Conservation (phyloP, 257 asterid species). For the Schizonepeta tenuifolia region DNA sequence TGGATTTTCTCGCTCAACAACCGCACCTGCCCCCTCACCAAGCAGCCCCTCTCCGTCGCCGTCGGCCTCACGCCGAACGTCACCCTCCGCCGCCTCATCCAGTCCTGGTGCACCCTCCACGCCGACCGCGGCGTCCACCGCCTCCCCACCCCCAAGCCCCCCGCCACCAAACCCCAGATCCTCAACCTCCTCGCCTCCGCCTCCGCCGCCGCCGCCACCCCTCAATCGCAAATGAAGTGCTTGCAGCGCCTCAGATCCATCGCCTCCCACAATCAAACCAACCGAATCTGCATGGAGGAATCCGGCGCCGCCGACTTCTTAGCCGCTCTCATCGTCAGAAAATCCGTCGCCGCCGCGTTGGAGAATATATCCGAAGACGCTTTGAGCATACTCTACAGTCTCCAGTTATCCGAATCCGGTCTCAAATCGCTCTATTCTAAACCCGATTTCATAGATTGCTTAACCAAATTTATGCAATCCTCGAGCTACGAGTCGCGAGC, state of each 20-base stretch:
- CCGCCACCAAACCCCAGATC: constrained; percentile 56
- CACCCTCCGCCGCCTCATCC: constrained; percentile 80
- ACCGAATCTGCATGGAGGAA: constrained; percentile 59
- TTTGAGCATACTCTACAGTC: constrained; percentile 54
- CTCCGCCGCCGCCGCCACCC: constrained; percentile 32
- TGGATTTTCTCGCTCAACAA: constrained; percentile 64
- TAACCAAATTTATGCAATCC: constrained; percentile 50
- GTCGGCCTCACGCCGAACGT: constrained; percentile 68
- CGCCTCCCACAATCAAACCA: constrained; percentile 64
- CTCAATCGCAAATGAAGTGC: constrained; percentile 44
- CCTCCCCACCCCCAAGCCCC: constrained; percentile 83
- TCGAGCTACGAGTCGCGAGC: constrained; percentile 69
- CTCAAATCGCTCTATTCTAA: constrained; percentile 40
- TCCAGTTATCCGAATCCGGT: constrained; percentile 61
- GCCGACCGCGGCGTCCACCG: constrained; percentile 60
- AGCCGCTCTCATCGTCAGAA: constrained; percentile 51
- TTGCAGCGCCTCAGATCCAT: constrained; percentile 58
- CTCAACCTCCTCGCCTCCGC: constrained; percentile 48
- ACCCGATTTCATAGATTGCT: constrained; percentile 46
- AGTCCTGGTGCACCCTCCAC: constrained; percentile 81
- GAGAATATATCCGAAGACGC: constrained; percentile 50
- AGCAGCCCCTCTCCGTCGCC: constrained; percentile 46
- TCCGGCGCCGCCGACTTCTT: constrained; percentile 63
- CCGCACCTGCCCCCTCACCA: constrained; percentile 69
- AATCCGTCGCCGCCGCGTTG: constrained; percentile 50